phyloP scores from a whole-genome alignment of 805 yeast genomes.

The Metschnikowia hibisci region DNA sequence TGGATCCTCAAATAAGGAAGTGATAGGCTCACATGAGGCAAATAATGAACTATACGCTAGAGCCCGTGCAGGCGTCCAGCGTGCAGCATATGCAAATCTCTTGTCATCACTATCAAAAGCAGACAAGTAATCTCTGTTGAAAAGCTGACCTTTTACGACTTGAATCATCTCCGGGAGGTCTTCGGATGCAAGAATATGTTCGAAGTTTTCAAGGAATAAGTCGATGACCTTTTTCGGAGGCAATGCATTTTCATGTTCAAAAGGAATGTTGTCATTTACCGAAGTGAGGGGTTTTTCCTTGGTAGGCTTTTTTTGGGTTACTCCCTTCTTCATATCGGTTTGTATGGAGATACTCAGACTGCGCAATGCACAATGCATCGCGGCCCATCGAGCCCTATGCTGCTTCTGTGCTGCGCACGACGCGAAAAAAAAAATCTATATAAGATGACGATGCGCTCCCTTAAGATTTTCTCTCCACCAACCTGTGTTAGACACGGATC shows the following conservation, averaged over 20 bases:
- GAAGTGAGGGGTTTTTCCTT: background rate
- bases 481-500: constrained; percentile 51
- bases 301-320: background rate
- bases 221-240: constrained; percentile 34
- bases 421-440: constrained; percentile 1
- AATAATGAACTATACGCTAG: constrained; percentile 69
- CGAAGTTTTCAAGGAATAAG: constrained; percentile 33
- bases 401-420: background rate
- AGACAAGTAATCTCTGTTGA: constrained; percentile 60
- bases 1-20: constrained; percentile 32
- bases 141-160: constrained; percentile 63
- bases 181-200: constrained; percentile 31
- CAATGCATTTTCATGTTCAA: constrained; percentile 29
- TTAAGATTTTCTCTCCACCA: constrained; percentile 26
- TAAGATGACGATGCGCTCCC: constrained; percentile 1
- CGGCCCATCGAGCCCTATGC: constrained; percentile 6
- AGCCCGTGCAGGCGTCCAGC: constrained; percentile 87
- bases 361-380: background rate
- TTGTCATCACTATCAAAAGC: constrained; percentile 66
- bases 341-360: background rate
- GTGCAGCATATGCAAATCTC: constrained; percentile 69
- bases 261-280: constrained; percentile 29
- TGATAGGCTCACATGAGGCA: constrained; percentile 44
- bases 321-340: background rate
- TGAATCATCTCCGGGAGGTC: constrained; percentile 51